Evolutionary conservation across 441 rosid species (phyloP), one percentile per base, ranked within the genome.

Genomic region (Arabidopsis hybrid): DNA sequence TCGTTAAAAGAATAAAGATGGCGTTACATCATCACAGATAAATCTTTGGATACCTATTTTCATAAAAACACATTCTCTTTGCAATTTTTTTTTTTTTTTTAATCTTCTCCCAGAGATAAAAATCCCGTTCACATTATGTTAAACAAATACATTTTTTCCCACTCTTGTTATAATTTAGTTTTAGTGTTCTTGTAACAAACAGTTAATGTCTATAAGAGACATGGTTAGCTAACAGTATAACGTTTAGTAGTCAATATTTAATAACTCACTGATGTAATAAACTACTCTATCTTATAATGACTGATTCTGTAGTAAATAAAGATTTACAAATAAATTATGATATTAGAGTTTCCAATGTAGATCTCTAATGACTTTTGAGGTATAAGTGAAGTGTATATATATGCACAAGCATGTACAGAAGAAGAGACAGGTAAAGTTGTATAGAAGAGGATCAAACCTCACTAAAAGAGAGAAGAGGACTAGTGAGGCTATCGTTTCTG

Each of bases 391-490:
- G 26, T 21, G 26, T 47, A 63, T 62, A 38, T 29, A 56, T 56
- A 56, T 64, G 39, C 56, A 76, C 72, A 64, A 39, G 61, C 49
- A 10, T 69, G 60, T 76, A 70, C 66, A 49, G 65, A 69, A 12
- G 32, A 38, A 5, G 14, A 64, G 10, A 46, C 1, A 47, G 26
- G 8, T 2, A 3, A 18, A 53, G 32, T 11, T 60, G 46, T 51
- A 50, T 8, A 51, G 13, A n/a, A 53, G 50, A 61, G 60, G 52
- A 57, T 86, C 70, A 79, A 73, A 58, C 84, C 79, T 69, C 78
- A 9, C 79, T 11, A 31, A 92, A 81, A 12, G 93, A 83, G 62
- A 94, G 50, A 61, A 94, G 95, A 40, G 97, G 93, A 66, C 81
- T 81, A 64, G 72, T 77, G 66, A 92, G 94, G 76, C 83, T 82